Evolutionary conservation across 495 filamentous ascomycete genomes (phyloP), one percentile per base, ranked within the genome.

Genomic region (Opeltia flavorubescens): DNA sequence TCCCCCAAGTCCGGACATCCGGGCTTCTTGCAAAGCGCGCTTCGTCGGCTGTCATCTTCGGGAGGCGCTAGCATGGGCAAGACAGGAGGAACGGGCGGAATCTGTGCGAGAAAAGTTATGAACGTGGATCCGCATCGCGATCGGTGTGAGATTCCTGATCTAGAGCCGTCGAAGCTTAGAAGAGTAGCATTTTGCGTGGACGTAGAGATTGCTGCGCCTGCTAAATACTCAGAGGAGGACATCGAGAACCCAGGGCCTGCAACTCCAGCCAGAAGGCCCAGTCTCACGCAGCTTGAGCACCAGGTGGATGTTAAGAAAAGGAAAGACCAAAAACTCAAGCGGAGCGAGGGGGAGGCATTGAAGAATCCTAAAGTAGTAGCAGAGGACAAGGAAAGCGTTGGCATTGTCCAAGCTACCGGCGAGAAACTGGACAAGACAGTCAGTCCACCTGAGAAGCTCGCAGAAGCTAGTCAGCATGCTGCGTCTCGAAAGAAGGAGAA

Each of bases 111-210:
- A 34, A 75, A 71, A 48, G 76, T 94, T 17, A 70, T 96, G 69
- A 98, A 98, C 57, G 68, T 94, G 31, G 87, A 98, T 56, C 75
- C 64, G 18, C 71, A 78, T 51, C 72, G 91, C 26, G 81, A 93
- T 55, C 66, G 91, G 33, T 91, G 86, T 58, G 72, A 74, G 13
- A 76, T 96, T 23, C 69, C 76, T 24, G 87, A 91, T 50, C 63
- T 98, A 18, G 78, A 89, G 49, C 79, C 82, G 50, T 75, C 74
- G 15, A 94, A 91, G 51, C 63, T 98, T 27, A 74, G 87, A 18
- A 73, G 85, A 28, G 91, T 98, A 1, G 84, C 88, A 1, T 98
- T 98, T 55, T 94, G 84, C 53, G 91, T 98, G 3, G 91, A 98
- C 60, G 91, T 98, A 11, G 91, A 98, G 64, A 91, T 98, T 56